Evolutionary conservation across 108 stramenopile species (phyloP).

Genomic region (Nannochloropsis oceanica): DNA sequence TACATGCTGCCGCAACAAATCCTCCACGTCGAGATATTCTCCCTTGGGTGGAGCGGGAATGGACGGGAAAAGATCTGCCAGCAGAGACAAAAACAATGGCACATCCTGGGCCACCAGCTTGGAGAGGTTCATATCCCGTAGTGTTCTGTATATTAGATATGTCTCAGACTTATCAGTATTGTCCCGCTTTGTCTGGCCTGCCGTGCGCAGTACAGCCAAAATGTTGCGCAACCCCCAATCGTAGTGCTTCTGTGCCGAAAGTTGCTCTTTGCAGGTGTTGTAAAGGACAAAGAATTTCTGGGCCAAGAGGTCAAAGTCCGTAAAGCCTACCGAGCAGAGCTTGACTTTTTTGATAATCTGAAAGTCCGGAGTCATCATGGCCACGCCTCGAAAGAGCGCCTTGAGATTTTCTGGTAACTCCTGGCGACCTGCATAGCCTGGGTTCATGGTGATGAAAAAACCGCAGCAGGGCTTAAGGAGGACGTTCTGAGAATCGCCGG

Average conservation of each 20-base stretch:
- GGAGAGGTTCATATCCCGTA: slow-evolving; percentile 77
- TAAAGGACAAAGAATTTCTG: slow-evolving; percentile 71
- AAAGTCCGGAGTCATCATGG: slow-evolving; percentile 84
- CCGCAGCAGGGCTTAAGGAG: slow-evolving; percentile 60
- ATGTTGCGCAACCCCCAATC: slow-evolving; percentile 80
- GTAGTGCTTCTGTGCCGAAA: slow-evolving; percentile 73
- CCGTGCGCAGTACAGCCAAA: slow-evolving; percentile 62
- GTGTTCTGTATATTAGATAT: slow-evolving; percentile 63
- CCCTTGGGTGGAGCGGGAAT: slow-evolving; percentile 55
- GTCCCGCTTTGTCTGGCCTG: slow-evolving; percentile 67
- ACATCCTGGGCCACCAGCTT: slow-evolving; percentile 83
- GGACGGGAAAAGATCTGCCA: slow-evolving; percentile 66
- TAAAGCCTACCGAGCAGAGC: slow-evolving; percentile 74
- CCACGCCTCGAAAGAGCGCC: slow-evolving; percentile 75
- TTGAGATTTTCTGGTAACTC: slow-evolving; percentile 83
- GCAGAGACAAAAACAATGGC: slow-evolving; percentile 64
- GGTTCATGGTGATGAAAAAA: slow-evolving; percentile 88
- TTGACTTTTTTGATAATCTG: slow-evolving; percentile 86
- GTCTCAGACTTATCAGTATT: slow-evolving; percentile 56
- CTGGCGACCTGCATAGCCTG: slow-evolving; percentile 78
- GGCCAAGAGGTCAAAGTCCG: slow-evolving; percentile 55
- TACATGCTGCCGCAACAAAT: slow-evolving; percentile 38
- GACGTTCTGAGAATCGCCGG: slow-evolving; percentile 73
- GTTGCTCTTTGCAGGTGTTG: slow-evolving; percentile 69
- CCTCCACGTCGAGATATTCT: slow-evolving; percentile 61